phyloP scores from a whole-genome alignment of 2,329 filamentous ascomycete species.

The Davidsoniella neocaledoniae region DNA sequence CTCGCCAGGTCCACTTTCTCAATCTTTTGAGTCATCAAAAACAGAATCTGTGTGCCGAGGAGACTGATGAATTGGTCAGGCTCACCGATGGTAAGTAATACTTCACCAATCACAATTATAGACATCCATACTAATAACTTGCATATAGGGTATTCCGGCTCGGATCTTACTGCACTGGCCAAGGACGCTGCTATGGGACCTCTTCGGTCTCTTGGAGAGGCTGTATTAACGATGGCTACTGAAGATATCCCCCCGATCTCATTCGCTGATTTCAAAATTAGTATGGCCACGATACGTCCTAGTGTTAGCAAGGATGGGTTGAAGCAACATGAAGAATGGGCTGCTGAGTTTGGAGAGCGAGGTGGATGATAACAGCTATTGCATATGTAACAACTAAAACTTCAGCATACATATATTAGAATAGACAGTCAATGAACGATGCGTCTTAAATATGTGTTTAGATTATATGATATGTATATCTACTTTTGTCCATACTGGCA shows the following conservation, averaged over 20 bases:
- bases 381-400: too few species aligned
- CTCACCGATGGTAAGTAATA: slow-evolving; percentile 59
- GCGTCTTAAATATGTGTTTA: too few species aligned
- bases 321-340: slow-evolving; percentile 88
- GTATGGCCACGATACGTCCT: slow-evolving; percentile 68
- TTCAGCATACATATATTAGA: too few species aligned
- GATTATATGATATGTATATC: too few species aligned
- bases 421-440: background rate
- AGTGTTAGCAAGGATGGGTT: slow-evolving; percentile 76
- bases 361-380: slow-evolving; percentile 41
- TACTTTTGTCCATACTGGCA: too few species aligned
- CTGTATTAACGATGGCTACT: slow-evolving; percentile 76
- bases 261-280: slow-evolving; percentile 68
- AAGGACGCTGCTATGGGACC: slow-evolving; percentile 98
- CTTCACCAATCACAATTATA: slow-evolving; percentile 9
- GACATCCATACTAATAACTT: slow-evolving; percentile 1
- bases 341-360: slow-evolving; percentile 77
- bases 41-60: slow-evolving; percentile 53
- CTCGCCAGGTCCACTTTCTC: slow-evolving; percentile 60
- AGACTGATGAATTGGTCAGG: slow-evolving; percentile 57
- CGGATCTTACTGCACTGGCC: slow-evolving; percentile 87
- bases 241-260: slow-evolving; percentile 83
- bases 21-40: slow-evolving; percentile 77
- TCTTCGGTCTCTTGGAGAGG: slow-evolving; percentile 75
- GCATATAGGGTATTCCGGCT: slow-evolving; percentile 74